Evolutionary conservation across 768 basidiomycete genomes (phyloP), one percentile per base, ranked within the genome.

Genomic region (Collybiopsis luxurians): DNA sequence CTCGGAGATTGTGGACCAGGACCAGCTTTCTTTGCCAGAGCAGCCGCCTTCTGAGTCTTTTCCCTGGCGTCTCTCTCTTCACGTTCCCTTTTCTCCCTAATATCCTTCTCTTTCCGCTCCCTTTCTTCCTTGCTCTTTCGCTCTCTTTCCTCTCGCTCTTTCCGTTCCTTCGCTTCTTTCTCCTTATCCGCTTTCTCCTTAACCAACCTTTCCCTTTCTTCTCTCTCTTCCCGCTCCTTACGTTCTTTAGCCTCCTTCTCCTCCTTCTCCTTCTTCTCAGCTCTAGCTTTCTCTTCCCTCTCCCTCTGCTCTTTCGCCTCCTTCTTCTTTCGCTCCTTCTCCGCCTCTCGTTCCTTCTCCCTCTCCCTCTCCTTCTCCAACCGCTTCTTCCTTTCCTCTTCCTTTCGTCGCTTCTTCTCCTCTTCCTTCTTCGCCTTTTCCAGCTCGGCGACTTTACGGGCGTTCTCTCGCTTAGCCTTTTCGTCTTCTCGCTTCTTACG

Each of bases 401-500:
- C 82, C 58, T 84, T 71, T 24, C 90, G 85, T 67, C 86, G 85
- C 55, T 89, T 83, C 63, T 73, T 75, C 68, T 95, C 92, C 69
- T 97, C 95, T 43, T 94, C 93, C 66, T 87, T 91, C 56, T 85
- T 81, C 42, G 80, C 75, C 64, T 82, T 86, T 71, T 95, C 94
- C 66, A 96, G 95, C 57, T 95, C 92, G 27, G 82, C 81, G 52
- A 81, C 84, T 68, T 87, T 87, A 57, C 86, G 86, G 57, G 79
- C 79, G 49, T 84, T 81, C 65, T 98, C 95, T 21, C 90, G 86
- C 60, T 80, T 82, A 2, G 73, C 71, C n/a, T 89, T 84, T 58
- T 97, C 94, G 71, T 98, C 96, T 60, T 97, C 95, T 23, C 84
- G 83, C 62, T 84, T 86, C 75, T 85, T 88, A 59, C 85, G 84